Evolutionary conservation across 208 protist species (phyloP), one percentile per base, ranked within the genome.

Genomic region (Crithidia sp.): DNA sequence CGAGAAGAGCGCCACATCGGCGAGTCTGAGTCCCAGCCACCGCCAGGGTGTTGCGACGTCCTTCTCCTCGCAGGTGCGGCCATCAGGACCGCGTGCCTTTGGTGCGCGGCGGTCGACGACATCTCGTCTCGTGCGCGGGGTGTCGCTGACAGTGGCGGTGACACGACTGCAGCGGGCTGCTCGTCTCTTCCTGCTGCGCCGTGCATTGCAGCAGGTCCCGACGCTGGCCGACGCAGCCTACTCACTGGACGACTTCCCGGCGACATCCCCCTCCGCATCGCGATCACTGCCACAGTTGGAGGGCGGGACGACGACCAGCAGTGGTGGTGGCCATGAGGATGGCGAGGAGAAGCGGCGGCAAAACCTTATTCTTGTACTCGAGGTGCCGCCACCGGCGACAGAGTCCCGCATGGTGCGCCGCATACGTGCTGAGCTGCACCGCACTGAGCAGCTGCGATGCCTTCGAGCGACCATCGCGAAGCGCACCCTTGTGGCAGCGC

Each of bases 131-230:
- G 60, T 40, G 9, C 59, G 70, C 16, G 76, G 74, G 12, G 60
- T 85, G 47, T 60, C 78, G 12, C 49, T 53, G 55, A 82, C 77
- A 53, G 79, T 89, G 7, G 77, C 85, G 8, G 67, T 82, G 9
- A 43, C 67, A 14, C 83, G 83, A 0, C 28, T 93, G 37, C 83
- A 90, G 65, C 75, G 83, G 0, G 87, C 76, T n/a, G 49, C 61
- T 16, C 85, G 88, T 17, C 57, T 60, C 43, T 67, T 83, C 19
- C 41, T 85, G 12, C 49, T 90, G 49, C 69, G 66, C 8, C 60
- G 52, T 12, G 37, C 55, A 0, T 53, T 79, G 49, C 52, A 52
- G 12, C 67, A 47, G 39, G 55, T 79, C 19, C 67, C 67, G 28
- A 28, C 28, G 28, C 28, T 28, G 28, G 28, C 28, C 28, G 28